Evolutionary conservation across 2,329 filamentous ascomycete species (phyloP).

Genomic region (Escovopsis sp.): DNA sequence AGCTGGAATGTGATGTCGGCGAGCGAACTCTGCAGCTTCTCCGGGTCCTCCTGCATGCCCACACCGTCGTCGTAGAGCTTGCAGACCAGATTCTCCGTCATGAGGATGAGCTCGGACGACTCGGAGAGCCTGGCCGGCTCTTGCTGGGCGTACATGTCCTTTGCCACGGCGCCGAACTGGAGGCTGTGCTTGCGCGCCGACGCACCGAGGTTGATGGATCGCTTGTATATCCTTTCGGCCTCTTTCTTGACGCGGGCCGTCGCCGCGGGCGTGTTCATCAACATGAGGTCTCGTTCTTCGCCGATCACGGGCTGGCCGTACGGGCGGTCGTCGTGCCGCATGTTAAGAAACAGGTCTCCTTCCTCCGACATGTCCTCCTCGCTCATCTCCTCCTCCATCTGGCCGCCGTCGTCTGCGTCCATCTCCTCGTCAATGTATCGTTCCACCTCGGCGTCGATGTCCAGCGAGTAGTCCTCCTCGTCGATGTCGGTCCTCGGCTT

Average conservation of each 20-base stretch:
- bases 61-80: constrained; percentile 50
- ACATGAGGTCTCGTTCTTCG: constrained; percentile 37
- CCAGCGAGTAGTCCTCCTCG: constrained; percentile 16
- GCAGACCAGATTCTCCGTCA: constrained; percentile 58
- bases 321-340: constrained; percentile 27
- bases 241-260: constrained; percentile 38
- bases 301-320: constrained; percentile 26
- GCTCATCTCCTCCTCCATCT: constrained; percentile 21
- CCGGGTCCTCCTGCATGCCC: constrained; percentile 38
- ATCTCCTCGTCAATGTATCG: constrained; percentile 19
- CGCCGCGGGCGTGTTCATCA: constrained; percentile 40
- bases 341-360: constrained; percentile 35
- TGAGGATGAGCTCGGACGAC: constrained; percentile 54
- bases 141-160: constrained; percentile 45
- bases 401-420: constrained; percentile 26
- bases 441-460: constrained; percentile 19
- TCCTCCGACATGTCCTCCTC: constrained; percentile 28
- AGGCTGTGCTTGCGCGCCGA: constrained; percentile 38
- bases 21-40: constrained; percentile 41
- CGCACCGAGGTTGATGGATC: constrained; percentile 31
- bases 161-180: constrained; percentile 56
- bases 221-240: constrained; percentile 40
- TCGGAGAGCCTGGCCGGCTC: constrained; percentile 51
- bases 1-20: constrained; percentile 38
- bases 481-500: constrained; percentile 8